Conservation (phyloP, 2,329 filamentous ascomycete genomes). For the Cercospora janseana region DNA sequence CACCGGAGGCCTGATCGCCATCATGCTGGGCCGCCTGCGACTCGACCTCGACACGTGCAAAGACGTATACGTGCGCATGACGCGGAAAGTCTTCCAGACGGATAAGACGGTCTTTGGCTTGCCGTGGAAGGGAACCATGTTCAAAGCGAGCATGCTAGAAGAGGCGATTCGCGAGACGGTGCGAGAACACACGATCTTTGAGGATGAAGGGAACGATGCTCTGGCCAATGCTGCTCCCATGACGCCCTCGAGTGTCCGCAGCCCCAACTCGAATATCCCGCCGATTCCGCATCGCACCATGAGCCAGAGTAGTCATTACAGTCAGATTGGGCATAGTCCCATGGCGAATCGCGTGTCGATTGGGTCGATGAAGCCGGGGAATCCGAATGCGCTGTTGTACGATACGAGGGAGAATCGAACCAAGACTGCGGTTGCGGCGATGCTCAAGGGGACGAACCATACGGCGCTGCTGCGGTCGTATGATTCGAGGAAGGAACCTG, state of each 20-base stretch:
- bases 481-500: slow-evolving; percentile 86
- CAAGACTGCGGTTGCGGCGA: slow-evolving; percentile 77
- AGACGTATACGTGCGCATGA: slow-evolving; percentile 93
- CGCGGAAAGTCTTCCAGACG: slow-evolving; percentile 90
- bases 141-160: slow-evolving; percentile 94
- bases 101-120: slow-evolving; percentile 98
- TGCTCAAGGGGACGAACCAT: slow-evolving; percentile 78
- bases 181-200: slow-evolving; percentile 71
- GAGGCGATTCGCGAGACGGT: slow-evolving; percentile 76
- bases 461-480: slow-evolving; percentile 80
- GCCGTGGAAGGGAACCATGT: slow-evolving; percentile 87
- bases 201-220: slow-evolving; percentile 78
- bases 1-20: slow-evolving; percentile 90
- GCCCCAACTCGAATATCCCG: slow-evolving; percentile 40
- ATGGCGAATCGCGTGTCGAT: slow-evolving; percentile 53
- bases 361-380: slow-evolving; percentile 62
- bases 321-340: slow-evolving; percentile 69
- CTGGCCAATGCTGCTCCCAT: slow-evolving; percentile 50
- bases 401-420: slow-evolving; percentile 74
- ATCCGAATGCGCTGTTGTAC: slow-evolving; percentile 84
- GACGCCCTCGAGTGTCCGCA: slow-evolving; percentile 47
- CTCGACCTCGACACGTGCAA: slow-evolving; percentile 96
- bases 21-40: slow-evolving; percentile 72
- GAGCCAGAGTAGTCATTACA: slow-evolving; percentile 80
- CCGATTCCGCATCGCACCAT: slow-evolving; percentile 57